These are phyloP conservation scores for Pseudomicrostroma phylloplanum DNA, from an alignment of 1,284 basidiomycete species.

Conservation along the genomic window DNA sequence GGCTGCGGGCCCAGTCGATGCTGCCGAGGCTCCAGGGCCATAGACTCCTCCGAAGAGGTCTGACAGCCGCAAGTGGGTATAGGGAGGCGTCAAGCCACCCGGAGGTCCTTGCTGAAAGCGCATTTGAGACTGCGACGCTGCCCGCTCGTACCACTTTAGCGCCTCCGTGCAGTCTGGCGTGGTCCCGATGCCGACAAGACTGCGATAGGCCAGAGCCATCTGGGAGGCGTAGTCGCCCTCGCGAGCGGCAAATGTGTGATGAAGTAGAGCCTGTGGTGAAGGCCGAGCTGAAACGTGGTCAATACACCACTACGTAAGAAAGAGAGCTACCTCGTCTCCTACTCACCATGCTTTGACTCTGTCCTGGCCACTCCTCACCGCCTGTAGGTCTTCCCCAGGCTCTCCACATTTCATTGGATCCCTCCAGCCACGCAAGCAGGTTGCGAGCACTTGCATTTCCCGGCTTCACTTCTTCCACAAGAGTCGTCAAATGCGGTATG, in stretches of 20 bases:
- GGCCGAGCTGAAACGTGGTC: not conserved
- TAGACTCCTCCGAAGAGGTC: slow-evolving; percentile 86
- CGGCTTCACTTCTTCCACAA: slow-evolving; percentile 24
- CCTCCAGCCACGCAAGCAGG: slow-evolving; percentile 42
- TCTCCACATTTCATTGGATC: slow-evolving; percentile 10
- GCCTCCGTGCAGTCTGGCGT: slow-evolving; percentile 59
- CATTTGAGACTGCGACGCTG: slow-evolving; percentile 55
- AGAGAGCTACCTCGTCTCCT: not conserved
- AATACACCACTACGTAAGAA: slow-evolving; percentile 5
- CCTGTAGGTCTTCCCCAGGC: slow-evolving; percentile 12
- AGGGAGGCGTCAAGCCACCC: slow-evolving; percentile 77
- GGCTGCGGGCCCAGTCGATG: slow-evolving; percentile 61
- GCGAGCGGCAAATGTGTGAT: slow-evolving; percentile 87
- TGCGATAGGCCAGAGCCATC: slow-evolving; percentile 88
- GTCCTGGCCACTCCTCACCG: slow-evolving; percentile 23
- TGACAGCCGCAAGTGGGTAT: slow-evolving; percentile 74
- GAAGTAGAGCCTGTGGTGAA: slow-evolving; percentile 64
- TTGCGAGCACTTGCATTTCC: slow-evolving; percentile 44
- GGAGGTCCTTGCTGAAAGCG: slow-evolving; percentile 78
- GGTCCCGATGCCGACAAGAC: slow-evolving; percentile 83
- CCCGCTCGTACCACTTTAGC: slow-evolving; percentile 37
- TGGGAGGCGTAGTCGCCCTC: slow-evolving; percentile 78
- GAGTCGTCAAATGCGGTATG: slow-evolving; percentile 29
- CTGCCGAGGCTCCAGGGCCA: slow-evolving; percentile 84
- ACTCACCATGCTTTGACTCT: slow-evolving; percentile 15